Base-by-base conservation (phyloP, 495 filamentous ascomycete genomes). In the Aspergillus nidulans region DNA sequence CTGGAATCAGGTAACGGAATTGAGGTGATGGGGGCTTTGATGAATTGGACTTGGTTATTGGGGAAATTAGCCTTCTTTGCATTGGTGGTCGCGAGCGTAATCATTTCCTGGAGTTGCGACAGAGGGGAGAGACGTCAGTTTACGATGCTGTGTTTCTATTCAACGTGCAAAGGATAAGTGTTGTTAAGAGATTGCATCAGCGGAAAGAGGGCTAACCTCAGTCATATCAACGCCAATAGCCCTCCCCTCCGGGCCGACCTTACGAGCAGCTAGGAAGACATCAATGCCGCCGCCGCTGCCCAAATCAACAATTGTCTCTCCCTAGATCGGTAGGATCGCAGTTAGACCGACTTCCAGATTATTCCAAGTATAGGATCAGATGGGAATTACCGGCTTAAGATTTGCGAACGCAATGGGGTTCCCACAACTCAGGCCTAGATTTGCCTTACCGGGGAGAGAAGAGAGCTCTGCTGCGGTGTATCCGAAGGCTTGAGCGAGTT, bases 171-270 rank as follows among this genome's bases (percentile, higher is more conserved):
- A 21, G 30, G n/a, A n/a, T n/a, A n/a, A n/a, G n/a, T n/a, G n/a
- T n/a, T n/a, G n/a, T n/a, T n/a, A n/a, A n/a, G n/a, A n/a, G n/a
- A 41, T 15, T 4, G 36, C 36, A 9, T 39, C 36, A 28, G 3
- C 7, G 3, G 36, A 26, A n/a, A 32, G 25, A 20, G 16, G n/a
- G 47, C 42, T 59, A 49, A 79, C 81, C 53, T 82, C 67, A 53
- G 76, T 85, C 79, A 86, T 85, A 64, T 87, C 84, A 18, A 86
- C 66, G 1, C 83, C 84, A 42, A 85, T 81, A 3, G 73, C 79
- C 6, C 62, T 62, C 1, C 84, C 83, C 1, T 49, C 67, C 0
- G 58, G 39, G 0, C 82, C 83, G 13, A 86, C 75, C 51, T 75
- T 80, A 19, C 66, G 61, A 5, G 78, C 70, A 21, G 81, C 82